These are phyloP conservation scores for Combretum micranthum DNA, from an alignment of 345 rosid species.

Conservation along the genomic window DNA sequence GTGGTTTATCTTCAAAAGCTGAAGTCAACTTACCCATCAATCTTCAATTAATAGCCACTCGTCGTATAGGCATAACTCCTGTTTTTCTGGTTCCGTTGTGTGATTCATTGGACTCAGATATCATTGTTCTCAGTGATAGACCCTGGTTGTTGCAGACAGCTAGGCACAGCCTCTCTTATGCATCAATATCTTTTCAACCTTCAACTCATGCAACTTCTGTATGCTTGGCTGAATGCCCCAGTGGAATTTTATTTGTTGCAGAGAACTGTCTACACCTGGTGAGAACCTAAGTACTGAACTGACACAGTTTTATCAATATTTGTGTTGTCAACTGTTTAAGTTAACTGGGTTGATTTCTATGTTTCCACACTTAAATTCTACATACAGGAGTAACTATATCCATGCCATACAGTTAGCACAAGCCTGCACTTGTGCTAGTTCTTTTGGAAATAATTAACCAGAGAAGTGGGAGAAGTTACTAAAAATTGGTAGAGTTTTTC, in stretches of 20 bases:
- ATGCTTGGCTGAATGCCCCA: constrained; percentile 84
- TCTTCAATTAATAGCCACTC: constrained; percentile 79
- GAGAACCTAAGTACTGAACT: constrained; percentile 18
- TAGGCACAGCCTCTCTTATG: constrained; percentile 79
- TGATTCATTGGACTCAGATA: constrained; percentile 69
- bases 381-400: no score
- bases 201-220: constrained; percentile 97
- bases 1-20: constrained; percentile 16
- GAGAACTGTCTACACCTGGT: constrained; percentile 94
- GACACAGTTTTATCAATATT: constrained; percentile 5
- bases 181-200: constrained; percentile 89
- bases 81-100: constrained; percentile 87
- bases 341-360: no score
- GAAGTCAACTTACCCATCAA: constrained; percentile 37
- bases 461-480: no score
- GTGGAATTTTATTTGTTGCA: constrained; percentile 86
- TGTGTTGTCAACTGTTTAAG: not conserved
- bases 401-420: no score
- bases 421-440: no score
- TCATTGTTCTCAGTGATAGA: constrained; percentile 91
- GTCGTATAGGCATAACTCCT: constrained; percentile 93
- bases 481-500: no score
- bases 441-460: no score
- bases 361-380: no score
- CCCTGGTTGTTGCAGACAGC: constrained; percentile 96